These are phyloP conservation scores for Hydnum rufescens DNA, from an alignment of 768 basidiomycete genomes.

Conservation along the genomic window DNA sequence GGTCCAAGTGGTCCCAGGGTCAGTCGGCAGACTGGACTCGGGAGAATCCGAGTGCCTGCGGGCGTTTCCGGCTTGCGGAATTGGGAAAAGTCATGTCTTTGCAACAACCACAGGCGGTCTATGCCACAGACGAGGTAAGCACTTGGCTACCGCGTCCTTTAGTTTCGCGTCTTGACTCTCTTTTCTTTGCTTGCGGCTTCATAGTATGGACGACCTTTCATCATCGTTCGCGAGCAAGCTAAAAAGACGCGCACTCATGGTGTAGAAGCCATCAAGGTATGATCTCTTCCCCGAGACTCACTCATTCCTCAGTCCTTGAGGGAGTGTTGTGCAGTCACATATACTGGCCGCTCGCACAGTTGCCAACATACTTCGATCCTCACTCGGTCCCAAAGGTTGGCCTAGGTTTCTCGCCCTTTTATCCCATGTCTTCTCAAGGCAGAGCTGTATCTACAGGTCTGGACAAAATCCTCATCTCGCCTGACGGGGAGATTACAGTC, in stretches of 20 bases:
- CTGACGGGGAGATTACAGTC: conserved; percentile 97
- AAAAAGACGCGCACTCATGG: conserved; percentile 88
- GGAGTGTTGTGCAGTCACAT: conserved; percentile 39
- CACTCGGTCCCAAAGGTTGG: conserved; percentile 80
- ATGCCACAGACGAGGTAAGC: conserved; percentile 67
- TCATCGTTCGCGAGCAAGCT: conserved; percentile 84
- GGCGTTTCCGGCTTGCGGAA: too few species aligned
- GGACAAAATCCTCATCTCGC: conserved; percentile 85
- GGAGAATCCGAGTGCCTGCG: too few species aligned
- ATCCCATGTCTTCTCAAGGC: neutral
- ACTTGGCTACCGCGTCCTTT: neutral
- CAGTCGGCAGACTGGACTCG: too few species aligned
- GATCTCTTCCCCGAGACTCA: conserved; percentile 9
- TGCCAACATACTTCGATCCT: conserved; percentile 86
- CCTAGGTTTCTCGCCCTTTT: conserved; percentile 2
- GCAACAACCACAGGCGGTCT: conserved; percentile 40
- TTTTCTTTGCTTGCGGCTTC: neutral
- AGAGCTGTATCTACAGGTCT: too few species aligned
- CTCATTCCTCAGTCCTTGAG: conserved; percentile 7
- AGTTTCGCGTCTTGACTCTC: too few species aligned
- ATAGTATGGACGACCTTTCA: conserved; percentile 91
- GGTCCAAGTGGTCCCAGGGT: too few species aligned
- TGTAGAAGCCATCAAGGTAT: conserved; percentile 83
- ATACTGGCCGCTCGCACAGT: conserved; percentile 91
- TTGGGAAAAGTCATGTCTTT: too few species aligned